Evolutionary conservation across 192 early-diverging fungal genomes (phyloP).

Genomic region (Backusella luteola): DNA sequence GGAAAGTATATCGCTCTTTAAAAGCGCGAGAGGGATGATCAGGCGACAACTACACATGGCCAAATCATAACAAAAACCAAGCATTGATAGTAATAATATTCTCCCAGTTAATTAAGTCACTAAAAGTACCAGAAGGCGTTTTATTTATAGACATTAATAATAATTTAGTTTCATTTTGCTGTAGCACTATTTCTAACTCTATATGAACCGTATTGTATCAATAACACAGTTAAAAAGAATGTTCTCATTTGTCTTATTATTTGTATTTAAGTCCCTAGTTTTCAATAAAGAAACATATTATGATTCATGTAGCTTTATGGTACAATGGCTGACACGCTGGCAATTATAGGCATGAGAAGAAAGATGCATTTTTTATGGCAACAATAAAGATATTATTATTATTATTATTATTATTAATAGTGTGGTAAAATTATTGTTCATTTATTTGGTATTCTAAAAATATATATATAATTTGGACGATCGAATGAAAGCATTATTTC

Average conservation of each 20-base stretch:
- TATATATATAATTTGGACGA: no score
- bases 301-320: background rate
- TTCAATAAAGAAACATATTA: background rate
- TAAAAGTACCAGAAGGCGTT: background rate
- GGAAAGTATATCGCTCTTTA: no score
- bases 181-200: background rate
- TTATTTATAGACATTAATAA: background rate
- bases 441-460: no score
- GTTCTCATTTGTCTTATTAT: background rate
- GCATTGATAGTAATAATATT: background rate
- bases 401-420: no score
- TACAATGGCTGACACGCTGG: background rate
- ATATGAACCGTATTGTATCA: background rate
- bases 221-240: background rate
- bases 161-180: background rate
- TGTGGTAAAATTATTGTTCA: no score
- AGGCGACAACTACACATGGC: background rate
- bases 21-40: background rate
- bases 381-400: no score
- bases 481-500: no score
- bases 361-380: background rate
- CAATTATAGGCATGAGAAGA: background rate
- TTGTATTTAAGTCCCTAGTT: background rate
- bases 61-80: background rate
- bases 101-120: background rate